phyloP scores from a whole-genome alignment of 495 filamentous ascomycete genomes.

The Parathielavia hyrcaniae region DNA sequence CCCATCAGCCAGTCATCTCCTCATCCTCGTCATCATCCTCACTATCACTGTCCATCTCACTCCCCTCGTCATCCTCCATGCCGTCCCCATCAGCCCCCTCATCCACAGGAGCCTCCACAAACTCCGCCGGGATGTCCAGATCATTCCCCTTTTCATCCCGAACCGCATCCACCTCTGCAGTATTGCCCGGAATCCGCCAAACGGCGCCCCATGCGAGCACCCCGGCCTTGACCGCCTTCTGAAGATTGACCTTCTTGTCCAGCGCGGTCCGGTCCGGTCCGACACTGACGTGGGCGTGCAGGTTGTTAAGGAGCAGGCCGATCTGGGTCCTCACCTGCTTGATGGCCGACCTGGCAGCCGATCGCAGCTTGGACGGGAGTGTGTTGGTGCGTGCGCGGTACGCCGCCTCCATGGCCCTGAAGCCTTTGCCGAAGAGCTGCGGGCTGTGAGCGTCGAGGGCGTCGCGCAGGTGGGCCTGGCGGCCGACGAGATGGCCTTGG shows the following conservation, averaged over 20 bases:
- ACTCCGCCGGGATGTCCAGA: not conserved
- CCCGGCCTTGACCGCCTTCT: slow-evolving; percentile 6
- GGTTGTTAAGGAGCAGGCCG: slow-evolving; percentile 15
- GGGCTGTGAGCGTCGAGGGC: not conserved
- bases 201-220: slow-evolving; percentile 4
- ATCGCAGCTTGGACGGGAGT: not conserved
- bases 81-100: not conserved
- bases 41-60: not conserved
- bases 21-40: not conserved
- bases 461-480: not conserved
- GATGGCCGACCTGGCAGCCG: not conserved
- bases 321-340: slow-evolving; percentile 1
- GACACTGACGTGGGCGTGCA: slow-evolving; percentile 4
- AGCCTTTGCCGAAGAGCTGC: not conserved
- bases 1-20: not conserved
- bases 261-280: slow-evolving; percentile 7
- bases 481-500: not conserved
- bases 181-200: slow-evolving; percentile 8
- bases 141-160: not conserved
- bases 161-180: no score
- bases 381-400: not conserved
- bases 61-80: not conserved
- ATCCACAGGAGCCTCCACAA: not conserved
- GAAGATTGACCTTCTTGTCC: slow-evolving; percentile 11
- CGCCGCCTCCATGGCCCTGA: not conserved